Conservation (phyloP, 2,329 filamentous ascomycete species). For the Blastomyces silverae region DNA sequence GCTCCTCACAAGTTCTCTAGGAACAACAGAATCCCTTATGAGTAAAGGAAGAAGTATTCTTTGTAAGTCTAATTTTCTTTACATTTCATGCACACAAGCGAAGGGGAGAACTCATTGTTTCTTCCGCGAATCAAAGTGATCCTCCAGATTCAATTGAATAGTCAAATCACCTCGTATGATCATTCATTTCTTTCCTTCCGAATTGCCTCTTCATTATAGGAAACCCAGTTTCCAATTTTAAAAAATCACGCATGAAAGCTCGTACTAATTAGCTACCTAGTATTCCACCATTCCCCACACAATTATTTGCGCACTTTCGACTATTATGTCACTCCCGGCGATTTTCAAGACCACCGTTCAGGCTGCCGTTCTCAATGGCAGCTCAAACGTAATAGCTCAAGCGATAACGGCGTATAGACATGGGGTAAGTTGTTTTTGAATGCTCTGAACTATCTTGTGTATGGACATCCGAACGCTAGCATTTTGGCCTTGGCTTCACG, state of each 20-base stretch:
- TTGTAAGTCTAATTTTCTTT: neutral
- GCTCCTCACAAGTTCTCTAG: neutral
- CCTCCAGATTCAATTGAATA: too few relatives aligned
- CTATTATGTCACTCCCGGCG: constrained; percentile 36
- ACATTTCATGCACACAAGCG: neutral
- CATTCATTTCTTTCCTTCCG: neutral
- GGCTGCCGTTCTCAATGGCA: constrained; percentile 47
- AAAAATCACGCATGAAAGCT: neutral
- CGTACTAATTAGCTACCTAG: neutral
- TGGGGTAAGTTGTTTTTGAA: constrained; percentile 30
- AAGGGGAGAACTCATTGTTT: neutral
- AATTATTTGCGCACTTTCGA: neutral
- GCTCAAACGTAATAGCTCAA: constrained; percentile 52
- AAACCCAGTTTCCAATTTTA: neutral
- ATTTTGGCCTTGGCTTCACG: neutral
- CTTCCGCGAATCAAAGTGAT: neutral
- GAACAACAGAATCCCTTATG: neutral
- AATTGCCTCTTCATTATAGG: neutral
- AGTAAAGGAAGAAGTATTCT: neutral
- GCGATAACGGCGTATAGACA: constrained; percentile 47
- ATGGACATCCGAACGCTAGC: neutral
- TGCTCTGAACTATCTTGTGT: neutral
- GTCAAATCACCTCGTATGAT: neutral
- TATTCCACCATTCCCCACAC: neutral
- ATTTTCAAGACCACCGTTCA: constrained; percentile 51